Base-by-base conservation (phyloP, 1,284 basidiomycete species). In the Acaromyces ingoldii region DNA sequence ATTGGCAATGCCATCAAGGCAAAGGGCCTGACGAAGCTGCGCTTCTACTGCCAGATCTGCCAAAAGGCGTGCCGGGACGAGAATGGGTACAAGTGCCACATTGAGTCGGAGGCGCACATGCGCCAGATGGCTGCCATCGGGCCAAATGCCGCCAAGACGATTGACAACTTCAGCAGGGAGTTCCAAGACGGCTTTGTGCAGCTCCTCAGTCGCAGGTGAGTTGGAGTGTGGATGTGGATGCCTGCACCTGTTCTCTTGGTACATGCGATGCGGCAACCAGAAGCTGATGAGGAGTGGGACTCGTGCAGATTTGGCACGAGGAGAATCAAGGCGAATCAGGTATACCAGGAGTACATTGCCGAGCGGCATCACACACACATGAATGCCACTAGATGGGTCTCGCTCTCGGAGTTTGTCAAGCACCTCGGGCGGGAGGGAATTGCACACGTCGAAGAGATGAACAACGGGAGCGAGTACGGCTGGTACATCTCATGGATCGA, bases 401-500 rank as follows among this genome's bases (percentile, higher is more conserved):
- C 93, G 9, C 81, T 98, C 56, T 88, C 88, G 10, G 93, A 95
- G 70, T 99, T 98, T 67, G 81, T 85, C 68, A 91, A 93, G 77
- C 84, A 92, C 68, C 81, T 99, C 26, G 92, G 95, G 2, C 82
- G 91, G 40, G 81, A 83, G 6, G 93, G 95, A 31, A 81, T 96
- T 43, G 89, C 86, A 3, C 83, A 88, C 61, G 95, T 96, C 21
- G 93, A 98, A 74, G 93, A 98, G 78, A 45, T 45, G n/a, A 25
- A 22, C 3, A 28, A 45, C 24, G 42, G 34, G 6, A 95, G 90
- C 44, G 93, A 97, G 78, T 91, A 96, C 78, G 93, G 92, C 2
- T 91, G 90, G 85, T 97, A 90, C 77, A 82, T 99, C 63, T 84
- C 86, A 36, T 99, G 95, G 93, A 88, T 98, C 56, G 95, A 99